These are phyloP conservation scores for Orbilia blumenaviensis DNA, from an alignment of 2,329 filamentous ascomycete genomes.

Conservation along the genomic window DNA sequence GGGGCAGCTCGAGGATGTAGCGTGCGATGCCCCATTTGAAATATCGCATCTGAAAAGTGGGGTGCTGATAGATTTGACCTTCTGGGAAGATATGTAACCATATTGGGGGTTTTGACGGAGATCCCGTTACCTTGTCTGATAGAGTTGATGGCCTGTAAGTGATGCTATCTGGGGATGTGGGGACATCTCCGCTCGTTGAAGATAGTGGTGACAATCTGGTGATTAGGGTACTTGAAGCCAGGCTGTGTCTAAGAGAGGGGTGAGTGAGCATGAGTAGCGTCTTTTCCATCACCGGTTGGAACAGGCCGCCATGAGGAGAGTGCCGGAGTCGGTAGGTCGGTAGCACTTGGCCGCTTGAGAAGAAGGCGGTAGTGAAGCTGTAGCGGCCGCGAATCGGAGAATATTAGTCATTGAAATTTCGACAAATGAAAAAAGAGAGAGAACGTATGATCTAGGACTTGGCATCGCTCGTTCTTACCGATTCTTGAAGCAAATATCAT, in stretches of 20 bases:
- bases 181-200: constrained; percentile 57
- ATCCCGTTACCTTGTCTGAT: constrained; percentile 68
- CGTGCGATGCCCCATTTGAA: constrained; percentile 98
- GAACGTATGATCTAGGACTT: too few species aligned
- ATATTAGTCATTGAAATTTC: not conserved
- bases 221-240: constrained; percentile 41
- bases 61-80: constrained; percentile 89
- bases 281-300: constrained; percentile 79
- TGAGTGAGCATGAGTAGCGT: constrained; percentile 46
- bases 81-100: constrained; percentile 98
- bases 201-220: constrained; percentile 25
- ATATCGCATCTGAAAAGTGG: constrained; percentile 82
- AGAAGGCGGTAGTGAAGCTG: constrained; percentile 72
- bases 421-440: constrained; percentile 1
- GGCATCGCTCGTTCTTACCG: constrained; percentile 30
- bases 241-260: constrained; percentile 28
- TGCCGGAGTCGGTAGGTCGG: constrained; percentile 84
- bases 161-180: constrained; percentile 7
- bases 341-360: constrained; percentile 86
- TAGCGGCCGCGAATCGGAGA: constrained; percentile 3
- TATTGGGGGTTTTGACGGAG: constrained; percentile 70
- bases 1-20: constrained; percentile 87
- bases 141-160: not conserved
- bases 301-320: constrained; percentile 82
- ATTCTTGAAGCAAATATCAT: constrained; percentile 88